A percentile compares a stretch with the other conserved stretches of the same genome.
These are phyloP conservation scores for Tylopilus vinaceipallidus DNA, from an alignment of 768 basidiomycete species.

Conservation along the genomic window DNA sequence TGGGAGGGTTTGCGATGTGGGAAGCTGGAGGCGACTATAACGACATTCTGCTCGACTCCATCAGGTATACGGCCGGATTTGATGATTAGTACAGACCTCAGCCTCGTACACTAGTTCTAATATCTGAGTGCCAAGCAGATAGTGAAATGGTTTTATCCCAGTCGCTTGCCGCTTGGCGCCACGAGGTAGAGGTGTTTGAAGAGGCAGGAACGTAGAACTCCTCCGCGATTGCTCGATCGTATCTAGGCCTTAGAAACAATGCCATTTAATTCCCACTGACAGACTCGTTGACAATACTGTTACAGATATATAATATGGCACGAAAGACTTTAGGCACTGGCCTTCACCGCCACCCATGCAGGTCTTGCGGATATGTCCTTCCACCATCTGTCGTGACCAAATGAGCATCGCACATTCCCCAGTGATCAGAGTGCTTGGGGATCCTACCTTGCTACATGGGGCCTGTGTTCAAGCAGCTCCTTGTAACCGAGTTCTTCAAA, in stretches of 20 bases:
- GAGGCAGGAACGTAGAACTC: no score
- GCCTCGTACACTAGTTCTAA: no score
- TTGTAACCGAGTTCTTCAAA: conserved; percentile 24
- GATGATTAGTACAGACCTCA: neutral
- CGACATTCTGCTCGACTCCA: conserved; percentile 58
- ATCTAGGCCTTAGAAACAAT: no score
- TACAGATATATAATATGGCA: no score
- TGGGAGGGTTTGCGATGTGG: conserved; percentile 69
- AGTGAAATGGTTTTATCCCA: no score
- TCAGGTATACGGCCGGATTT: conserved; percentile 22
- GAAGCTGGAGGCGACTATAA: conserved; percentile 64
- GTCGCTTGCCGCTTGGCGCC: no score
- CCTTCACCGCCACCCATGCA: conserved; percentile 48
- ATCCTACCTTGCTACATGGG: conserved; percentile 28
- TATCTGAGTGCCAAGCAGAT: no score
- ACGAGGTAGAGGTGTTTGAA: no score
- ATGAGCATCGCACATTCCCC: conserved; percentile 2
- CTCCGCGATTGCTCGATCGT: no score
- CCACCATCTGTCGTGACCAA: conserved; percentile 44
- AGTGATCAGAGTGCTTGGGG: no score
- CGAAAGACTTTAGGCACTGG: conserved; percentile 24
- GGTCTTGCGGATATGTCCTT: conserved; percentile 44
- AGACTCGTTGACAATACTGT: no score
- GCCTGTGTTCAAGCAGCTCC: conserved; percentile 21
- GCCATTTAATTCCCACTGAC: no score